A percentile compares a stretch with the other conserved stretches of the same genome.
phyloP scores from a whole-genome alignment of 2,329 filamentous ascomycete species.

The Ophiostoma quercus region DNA sequence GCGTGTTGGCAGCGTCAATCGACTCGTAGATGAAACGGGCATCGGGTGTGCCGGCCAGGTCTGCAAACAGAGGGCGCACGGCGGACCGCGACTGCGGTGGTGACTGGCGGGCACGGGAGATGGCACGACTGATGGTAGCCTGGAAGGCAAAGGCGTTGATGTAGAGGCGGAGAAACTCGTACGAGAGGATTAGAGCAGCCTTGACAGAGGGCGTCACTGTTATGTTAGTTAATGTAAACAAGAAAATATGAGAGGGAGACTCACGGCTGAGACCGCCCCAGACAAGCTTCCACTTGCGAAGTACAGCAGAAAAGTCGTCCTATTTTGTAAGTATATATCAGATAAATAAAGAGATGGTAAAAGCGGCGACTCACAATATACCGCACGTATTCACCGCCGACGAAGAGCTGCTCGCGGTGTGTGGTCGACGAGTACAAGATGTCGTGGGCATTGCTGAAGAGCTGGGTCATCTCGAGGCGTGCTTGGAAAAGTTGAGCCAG shows the following conservation, averaged over 20 bases:
- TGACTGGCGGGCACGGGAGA: slow-evolving; percentile 38
- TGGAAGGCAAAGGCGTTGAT: slow-evolving; percentile 73
- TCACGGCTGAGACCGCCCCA: slow-evolving; percentile 62
- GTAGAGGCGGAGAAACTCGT: slow-evolving; percentile 67
- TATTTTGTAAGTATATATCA: slow-evolving; percentile 20
- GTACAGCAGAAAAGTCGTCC: slow-evolving; percentile 64
- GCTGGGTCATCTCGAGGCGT: slow-evolving; percentile 63
- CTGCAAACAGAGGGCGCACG: slow-evolving; percentile 40
- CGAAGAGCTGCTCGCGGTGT: slow-evolving; percentile 63
- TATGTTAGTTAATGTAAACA: background rate
- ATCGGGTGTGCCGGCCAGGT: slow-evolving; percentile 56
- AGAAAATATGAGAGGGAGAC: slow-evolving; percentile 28
- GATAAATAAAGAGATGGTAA: background rate
- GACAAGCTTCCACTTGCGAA: slow-evolving; percentile 64
- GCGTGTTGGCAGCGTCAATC: slow-evolving; percentile 58
- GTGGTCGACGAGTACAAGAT: slow-evolving; percentile 67
- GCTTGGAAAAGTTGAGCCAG: slow-evolving; percentile 65
- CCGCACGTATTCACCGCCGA: slow-evolving; percentile 67
- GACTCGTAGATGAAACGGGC: slow-evolving; percentile 63
- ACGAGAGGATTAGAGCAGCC: slow-evolving; percentile 62
- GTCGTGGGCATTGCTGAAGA: slow-evolving; percentile 70
- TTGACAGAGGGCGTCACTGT: slow-evolving; percentile 59
- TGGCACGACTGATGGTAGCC: slow-evolving; percentile 54
- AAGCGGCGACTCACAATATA: slow-evolving; percentile 48
- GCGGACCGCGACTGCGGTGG: slow-evolving; percentile 31